These are phyloP conservation scores for Xylariaceae sp. DNA, from an alignment of 2,329 filamentous ascomycete species.

Conservation along the genomic window DNA sequence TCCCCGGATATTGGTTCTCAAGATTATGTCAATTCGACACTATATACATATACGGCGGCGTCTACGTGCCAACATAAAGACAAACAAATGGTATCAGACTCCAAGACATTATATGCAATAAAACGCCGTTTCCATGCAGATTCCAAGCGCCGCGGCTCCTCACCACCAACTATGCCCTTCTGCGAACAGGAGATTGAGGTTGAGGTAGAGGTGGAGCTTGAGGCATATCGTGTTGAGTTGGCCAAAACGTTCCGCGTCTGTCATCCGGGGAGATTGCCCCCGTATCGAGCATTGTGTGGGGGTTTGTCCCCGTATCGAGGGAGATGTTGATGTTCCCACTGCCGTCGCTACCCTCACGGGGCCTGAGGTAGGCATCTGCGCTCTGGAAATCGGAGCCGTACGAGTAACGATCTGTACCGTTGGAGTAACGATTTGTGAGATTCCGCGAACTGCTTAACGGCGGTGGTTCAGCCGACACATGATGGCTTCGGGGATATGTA, in stretches of 20 bases:
- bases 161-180: too few species aligned
- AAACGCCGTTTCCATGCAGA: neutral
- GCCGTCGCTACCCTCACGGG: conserved; percentile 18
- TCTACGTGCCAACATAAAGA: too few species aligned
- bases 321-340: conserved; percentile 31
- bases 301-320: conserved; percentile 24
- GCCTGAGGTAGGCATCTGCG: neutral
- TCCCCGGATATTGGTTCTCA: too few species aligned
- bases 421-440: conserved; percentile 1
- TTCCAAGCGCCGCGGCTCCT: neutral
- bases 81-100: neutral
- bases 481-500: conserved; percentile 24
- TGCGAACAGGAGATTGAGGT: too few species aligned
- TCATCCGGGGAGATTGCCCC: conserved; percentile 8
- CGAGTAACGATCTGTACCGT: conserved; percentile 22
- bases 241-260: too few species aligned
- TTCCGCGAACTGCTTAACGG: too few species aligned
- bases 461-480: conserved; percentile 25
- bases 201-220: too few species aligned
- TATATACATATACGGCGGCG: too few species aligned
- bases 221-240: too few species aligned
- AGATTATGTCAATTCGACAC: too few species aligned
- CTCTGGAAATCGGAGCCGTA: neutral
- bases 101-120: neutral
- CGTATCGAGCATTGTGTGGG: conserved; percentile 25